These are phyloP conservation scores for Plasmodium inui DNA, from an alignment of 169 alveolate species.

Conservation along the genomic window DNA sequence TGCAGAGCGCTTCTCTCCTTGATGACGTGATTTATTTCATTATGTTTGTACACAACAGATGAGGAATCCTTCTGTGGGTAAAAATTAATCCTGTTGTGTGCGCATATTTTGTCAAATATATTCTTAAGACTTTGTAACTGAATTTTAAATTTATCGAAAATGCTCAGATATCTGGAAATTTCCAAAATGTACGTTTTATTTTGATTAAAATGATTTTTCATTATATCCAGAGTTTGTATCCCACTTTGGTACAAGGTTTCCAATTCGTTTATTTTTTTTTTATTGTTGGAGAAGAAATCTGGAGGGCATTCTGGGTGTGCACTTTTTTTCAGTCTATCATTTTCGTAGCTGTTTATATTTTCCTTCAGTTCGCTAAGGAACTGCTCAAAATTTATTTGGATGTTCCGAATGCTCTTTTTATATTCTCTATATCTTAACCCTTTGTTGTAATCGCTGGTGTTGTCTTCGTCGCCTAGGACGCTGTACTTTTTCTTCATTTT, in stretches of 20 bases:
- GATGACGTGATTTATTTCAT: constrained; percentile 40
- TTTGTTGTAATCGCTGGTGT: constrained; percentile 3
- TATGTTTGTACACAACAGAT: not conserved
- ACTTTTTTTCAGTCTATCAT: constrained; percentile 2
- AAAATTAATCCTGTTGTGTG: constrained; percentile 13
- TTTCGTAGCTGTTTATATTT: constrained; percentile 15
- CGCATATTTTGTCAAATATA: constrained; percentile 27
- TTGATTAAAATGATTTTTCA: constrained; percentile 59
- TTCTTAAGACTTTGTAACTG: constrained; percentile 45
- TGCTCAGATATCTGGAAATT: constrained; percentile 63
- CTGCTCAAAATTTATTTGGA: constrained; percentile 58
- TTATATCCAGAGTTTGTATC: constrained; percentile 24
- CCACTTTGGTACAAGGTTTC: constrained; percentile 62
- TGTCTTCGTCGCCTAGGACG: constrained; percentile 14
- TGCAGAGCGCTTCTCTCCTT: constrained; percentile 64
- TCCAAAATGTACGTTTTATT: constrained; percentile 54
- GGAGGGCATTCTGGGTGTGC: not conserved
- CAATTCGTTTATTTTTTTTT: constrained; percentile 46
- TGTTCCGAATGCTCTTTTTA: constrained; percentile 38
- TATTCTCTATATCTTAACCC: constrained; percentile 53
- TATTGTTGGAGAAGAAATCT: constrained; percentile 33
- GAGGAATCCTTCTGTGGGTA: not conserved
- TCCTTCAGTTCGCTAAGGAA: constrained; percentile 52
- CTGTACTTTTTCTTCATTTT: constrained; percentile 50
- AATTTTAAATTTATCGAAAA: constrained; percentile 69